A percentile compares a stretch with the other conserved stretches of the same genome.
phyloP scores from a whole-genome alignment of 208 protist species.

The Crithidia mellificae region DNA sequence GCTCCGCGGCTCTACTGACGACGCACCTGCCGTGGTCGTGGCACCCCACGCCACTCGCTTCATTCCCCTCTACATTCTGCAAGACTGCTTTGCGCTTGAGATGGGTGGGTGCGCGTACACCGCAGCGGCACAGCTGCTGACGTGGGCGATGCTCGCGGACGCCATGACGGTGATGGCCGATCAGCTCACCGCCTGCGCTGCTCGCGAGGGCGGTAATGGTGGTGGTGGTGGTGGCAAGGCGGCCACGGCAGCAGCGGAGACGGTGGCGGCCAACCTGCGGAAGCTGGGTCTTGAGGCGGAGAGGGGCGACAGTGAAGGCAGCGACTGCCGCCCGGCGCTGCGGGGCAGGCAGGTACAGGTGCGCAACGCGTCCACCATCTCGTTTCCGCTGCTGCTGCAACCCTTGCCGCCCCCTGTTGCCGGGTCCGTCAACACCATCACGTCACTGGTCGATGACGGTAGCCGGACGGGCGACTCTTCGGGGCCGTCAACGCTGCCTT shows the following conservation, averaged over 20 bases:
- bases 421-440: not conserved
- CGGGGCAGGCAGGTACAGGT: conserved; percentile 9
- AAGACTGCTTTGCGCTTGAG: conserved; percentile 7
- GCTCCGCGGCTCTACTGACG: not conserved
- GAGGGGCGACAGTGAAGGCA: not conserved
- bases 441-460: conserved; percentile 2
- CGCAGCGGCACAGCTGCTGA: conserved; percentile 18
- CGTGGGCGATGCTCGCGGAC: conserved; percentile 34
- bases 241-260: not conserved
- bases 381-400: conserved; percentile 27
- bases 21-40: conserved; percentile 7
- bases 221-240: not conserved
- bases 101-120: conserved; percentile 19
- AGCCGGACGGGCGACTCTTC: not conserved
- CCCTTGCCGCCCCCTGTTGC: not conserved
- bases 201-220: not conserved
- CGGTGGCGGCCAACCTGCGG: not conserved
- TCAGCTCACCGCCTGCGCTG: not conserved
- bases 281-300: not conserved
- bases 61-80: conserved; percentile 19
- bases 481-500: not conserved
- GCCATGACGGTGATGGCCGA: conserved; percentile 28
- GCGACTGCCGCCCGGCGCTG: not conserved
- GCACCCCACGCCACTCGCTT: conserved; percentile 12
- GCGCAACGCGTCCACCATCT: conserved; percentile 14